Evolutionary conservation across 176 grass and related monocot genomes (phyloP).

Genomic region (Secale cereale): DNA sequence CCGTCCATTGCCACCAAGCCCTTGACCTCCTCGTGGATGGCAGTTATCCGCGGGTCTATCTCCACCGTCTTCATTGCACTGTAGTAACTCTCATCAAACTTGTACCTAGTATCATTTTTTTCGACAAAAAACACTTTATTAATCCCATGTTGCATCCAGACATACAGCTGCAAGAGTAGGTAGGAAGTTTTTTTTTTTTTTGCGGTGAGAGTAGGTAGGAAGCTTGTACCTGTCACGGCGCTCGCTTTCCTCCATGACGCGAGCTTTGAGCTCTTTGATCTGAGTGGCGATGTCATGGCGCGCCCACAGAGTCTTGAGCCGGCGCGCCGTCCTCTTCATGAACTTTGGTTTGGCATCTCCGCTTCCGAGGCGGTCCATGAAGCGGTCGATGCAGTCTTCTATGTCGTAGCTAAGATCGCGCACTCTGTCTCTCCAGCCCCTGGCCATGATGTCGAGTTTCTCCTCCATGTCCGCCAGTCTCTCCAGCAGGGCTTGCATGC

Average conservation of each 20-base stretch:
- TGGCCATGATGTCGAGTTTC: not conserved
- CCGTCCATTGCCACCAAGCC: not conserved
- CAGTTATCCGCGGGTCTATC: not conserved
- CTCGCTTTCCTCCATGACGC: not conserved
- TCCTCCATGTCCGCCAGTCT: not conserved
- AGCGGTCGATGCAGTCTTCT: not conserved
- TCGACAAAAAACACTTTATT: no score
- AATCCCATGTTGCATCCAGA: no score
- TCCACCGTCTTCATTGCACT: not conserved
- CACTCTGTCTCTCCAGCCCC: not conserved
- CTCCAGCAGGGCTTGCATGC: not conserved
- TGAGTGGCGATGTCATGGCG: not conserved
- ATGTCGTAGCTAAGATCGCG: not conserved
- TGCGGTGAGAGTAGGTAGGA: no score
- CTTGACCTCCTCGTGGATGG: not conserved
- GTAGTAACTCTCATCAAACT: not conserved
- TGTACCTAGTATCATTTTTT: not conserved
- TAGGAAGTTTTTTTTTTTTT: no score
- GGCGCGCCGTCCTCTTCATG: not conserved
- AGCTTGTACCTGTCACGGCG: not conserved
- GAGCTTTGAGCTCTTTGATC: not conserved
- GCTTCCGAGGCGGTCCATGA: not conserved
- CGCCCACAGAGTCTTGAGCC: not conserved
- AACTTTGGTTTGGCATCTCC: not conserved
- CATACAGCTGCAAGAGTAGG: no score